Conservation (phyloP, 1,139 yeast species). For the Chernovozyma aurita region DNA sequence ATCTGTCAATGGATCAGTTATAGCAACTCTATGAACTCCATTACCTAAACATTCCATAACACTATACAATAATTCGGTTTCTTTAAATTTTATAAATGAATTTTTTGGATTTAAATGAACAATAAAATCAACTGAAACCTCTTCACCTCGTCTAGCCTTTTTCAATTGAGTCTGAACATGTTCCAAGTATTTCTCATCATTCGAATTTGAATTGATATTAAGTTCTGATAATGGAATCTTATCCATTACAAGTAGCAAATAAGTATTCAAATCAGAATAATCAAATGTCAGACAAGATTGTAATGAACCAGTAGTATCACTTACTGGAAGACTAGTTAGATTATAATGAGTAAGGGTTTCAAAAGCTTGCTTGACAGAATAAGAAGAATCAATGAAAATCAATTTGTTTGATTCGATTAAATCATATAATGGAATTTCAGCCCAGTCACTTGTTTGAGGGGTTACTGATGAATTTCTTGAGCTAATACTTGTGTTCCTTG, state of each 20-base stretch:
- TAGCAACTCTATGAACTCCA: conserved; percentile 91
- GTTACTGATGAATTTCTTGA: conserved; percentile 23
- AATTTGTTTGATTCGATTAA: conserved; percentile 77
- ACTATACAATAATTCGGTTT: conserved; percentile 59
- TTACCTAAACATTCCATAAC: conserved; percentile 85
- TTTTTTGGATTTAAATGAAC: conserved; percentile 78
- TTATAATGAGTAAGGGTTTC: conserved; percentile 67
- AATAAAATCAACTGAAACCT: conserved; percentile 78
- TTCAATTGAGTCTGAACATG: conserved; percentile 27
- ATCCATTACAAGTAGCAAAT: conserved; percentile 69
- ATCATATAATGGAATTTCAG: conserved; percentile 63
- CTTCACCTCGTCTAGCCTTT: conserved; percentile 60
- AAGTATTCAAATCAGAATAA: conserved; percentile 86
- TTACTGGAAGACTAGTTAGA: conserved; percentile 82
- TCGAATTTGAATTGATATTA: conserved; percentile 22
- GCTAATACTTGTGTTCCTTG: conserved; percentile 40
- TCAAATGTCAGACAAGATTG: conserved; percentile 76
- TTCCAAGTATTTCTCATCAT: conserved; percentile 19
- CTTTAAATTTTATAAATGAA: conserved; percentile 74
- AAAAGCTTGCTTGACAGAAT: conserved; percentile 84
- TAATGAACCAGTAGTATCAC: conserved; percentile 32
- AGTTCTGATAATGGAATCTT: conserved; percentile 44
- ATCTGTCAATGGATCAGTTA: conserved; percentile 47
- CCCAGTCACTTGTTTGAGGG: conserved; percentile 53
- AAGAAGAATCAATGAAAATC: conserved; percentile 55